A percentile compares a stretch with the other conserved stretches of the same genome.
Evolutionary conservation across 345 rosid genomes (phyloP).

Genomic region (rapeseed (Brassica napus)): Da-Ae NC_063447.1:57264501-57265000

Average conservation of each 20-base stretch:
- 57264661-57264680: background rate
- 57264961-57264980: conserved; percentile 27
- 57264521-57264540: no score
- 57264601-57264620: no score
- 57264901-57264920: conserved; percentile 26
- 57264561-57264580: no score
- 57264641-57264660: background rate
- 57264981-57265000: conserved; percentile 10
- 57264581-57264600: no score
- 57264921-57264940: conserved; percentile 1
- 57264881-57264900: conserved; percentile 22
- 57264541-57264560: no score
- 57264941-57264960: conserved; percentile 24
- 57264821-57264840: background rate
- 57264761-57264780: background rate
- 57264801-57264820: background rate
- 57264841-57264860: conserved; percentile 24
- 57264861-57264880: conserved; percentile 29
- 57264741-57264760: background rate
- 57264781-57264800: background rate
- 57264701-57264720: background rate
- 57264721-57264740: background rate
- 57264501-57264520: no score
- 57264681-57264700: background rate
- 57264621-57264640: background rate